Percentiles rank a stretch among this genome's conserved stretches.
Evolutionary conservation across 2,329 filamentous ascomycete species (phyloP).

Genomic region (Trichoderma aggressivum): DNA sequence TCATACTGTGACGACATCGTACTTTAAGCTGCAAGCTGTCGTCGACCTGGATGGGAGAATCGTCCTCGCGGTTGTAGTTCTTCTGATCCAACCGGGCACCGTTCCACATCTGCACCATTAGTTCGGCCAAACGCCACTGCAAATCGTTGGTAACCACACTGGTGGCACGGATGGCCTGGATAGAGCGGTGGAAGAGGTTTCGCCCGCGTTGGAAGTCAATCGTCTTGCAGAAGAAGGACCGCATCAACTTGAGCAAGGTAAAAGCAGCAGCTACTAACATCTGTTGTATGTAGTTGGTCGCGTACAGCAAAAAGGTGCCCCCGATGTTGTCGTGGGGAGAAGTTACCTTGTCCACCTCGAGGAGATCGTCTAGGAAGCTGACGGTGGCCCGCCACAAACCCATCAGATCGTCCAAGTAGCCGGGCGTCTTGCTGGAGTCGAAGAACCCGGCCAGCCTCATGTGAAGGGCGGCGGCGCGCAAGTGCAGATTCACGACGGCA

Average conservation of each 20-base stretch:
- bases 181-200: constrained; percentile 66
- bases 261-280: constrained; percentile 82
- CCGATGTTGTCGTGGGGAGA: constrained; percentile 44
- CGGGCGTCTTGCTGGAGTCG: constrained; percentile 67
- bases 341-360: constrained; percentile 50
- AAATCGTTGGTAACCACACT: constrained; percentile 77
- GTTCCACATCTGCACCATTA: constrained; percentile 88
- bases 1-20: constrained; percentile 81
- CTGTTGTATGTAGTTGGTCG: constrained; percentile 75
- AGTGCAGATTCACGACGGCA: constrained; percentile 60
- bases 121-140: constrained; percentile 73
- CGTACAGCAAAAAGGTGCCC: constrained; percentile 60
- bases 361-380: constrained; percentile 64
- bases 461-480: constrained; percentile 71
- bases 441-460: constrained; percentile 78
- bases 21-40: constrained; percentile 76
- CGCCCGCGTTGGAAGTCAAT: constrained; percentile 67
- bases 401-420: constrained; percentile 71
- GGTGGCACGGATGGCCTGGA: constrained; percentile 66
- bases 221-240: constrained; percentile 70
- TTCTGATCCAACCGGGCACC: constrained; percentile 55
- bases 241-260: constrained; percentile 72
- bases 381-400: constrained; percentile 70
- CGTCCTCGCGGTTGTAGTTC: constrained; percentile 48
- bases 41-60: constrained; percentile 53